A percentile compares a stretch with the other conserved stretches of the same genome.
Conservation (phyloP, 192 early-diverging fungal species). For the Ambispora gerdemannii region DNA sequence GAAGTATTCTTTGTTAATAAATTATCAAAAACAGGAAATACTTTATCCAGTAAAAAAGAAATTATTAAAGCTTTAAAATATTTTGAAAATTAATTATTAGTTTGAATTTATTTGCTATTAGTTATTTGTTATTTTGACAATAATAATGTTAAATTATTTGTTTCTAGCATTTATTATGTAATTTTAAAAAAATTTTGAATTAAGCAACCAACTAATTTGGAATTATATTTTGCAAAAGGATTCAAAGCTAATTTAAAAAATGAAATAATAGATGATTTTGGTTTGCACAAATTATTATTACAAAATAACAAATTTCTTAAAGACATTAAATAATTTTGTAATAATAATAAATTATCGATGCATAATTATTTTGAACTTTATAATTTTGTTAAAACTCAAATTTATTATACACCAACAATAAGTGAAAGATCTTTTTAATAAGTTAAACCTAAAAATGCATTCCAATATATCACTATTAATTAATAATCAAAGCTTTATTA, state of each 20-base stretch:
- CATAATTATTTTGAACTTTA: neutral
- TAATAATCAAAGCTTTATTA: too few species aligned
- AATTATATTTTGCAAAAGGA: neutral
- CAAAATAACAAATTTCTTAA: neutral
- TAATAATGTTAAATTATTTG: neutral
- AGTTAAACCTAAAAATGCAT: neutral
- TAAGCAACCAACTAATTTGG: neutral
- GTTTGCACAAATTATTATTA: neutral
- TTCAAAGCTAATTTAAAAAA: neutral
- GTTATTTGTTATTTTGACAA: neutral
- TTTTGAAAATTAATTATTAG: too few species aligned
- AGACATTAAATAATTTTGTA: neutral
- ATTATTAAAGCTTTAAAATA: too few species aligned
- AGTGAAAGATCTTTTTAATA: conserved; percentile 1
- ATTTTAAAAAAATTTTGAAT: neutral
- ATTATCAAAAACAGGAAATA: too few species aligned
- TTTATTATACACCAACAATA: conserved; percentile 15
- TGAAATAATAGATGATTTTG: neutral
- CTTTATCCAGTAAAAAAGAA: too few species aligned
- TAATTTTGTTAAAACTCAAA: neutral
- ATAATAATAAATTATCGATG: neutral
- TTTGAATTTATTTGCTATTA: neutral
- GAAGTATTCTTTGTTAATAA: too few species aligned
- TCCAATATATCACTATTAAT: neutral
- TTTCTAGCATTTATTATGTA: neutral